phyloP scores from a whole-genome alignment of 495 filamentous ascomycete species.

The Evansstolkia leycettana region DNA sequence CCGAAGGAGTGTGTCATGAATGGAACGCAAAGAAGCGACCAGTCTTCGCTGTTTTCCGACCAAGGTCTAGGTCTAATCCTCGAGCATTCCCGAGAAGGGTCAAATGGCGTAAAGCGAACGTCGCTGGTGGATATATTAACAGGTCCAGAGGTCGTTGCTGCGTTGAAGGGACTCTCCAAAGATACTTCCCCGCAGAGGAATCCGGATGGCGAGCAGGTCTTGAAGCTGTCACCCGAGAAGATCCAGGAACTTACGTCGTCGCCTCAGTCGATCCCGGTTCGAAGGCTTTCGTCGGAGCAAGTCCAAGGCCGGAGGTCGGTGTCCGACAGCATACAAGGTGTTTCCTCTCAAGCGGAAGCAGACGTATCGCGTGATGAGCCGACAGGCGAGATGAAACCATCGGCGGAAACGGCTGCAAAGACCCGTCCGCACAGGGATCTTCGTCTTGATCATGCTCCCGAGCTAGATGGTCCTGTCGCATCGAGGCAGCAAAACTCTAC shows the following conservation, averaged over 20 bases:
- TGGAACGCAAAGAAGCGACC: conserved; percentile 8
- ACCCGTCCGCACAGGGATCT: conserved; percentile 13
- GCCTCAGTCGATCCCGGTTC: conserved; percentile 38
- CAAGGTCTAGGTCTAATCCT: conserved; percentile 11
- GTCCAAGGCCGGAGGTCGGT: conserved; percentile 13
- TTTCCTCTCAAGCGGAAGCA: too few species aligned
- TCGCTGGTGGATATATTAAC: conserved; percentile 13
- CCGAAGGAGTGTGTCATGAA: not conserved
- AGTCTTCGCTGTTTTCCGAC: conserved; percentile 6
- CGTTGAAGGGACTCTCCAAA: conserved; percentile 4
- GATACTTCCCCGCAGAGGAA: conserved; percentile 8
- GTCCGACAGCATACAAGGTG: conserved; percentile 7
- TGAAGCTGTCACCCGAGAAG: conserved; percentile 39
- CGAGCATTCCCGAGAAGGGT: conserved; percentile 6
- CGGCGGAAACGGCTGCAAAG: conserved; percentile 9
- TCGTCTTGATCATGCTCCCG: conserved; percentile 12
- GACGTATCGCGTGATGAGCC: conserved; percentile 1
- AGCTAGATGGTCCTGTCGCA: conserved; percentile 9
- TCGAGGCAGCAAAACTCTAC: conserved; percentile 8
- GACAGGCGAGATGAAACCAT: conserved; percentile 7
- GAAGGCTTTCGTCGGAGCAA: conserved; percentile 12
- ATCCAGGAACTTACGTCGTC: conserved; percentile 45
- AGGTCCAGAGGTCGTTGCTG: conserved; percentile 5
- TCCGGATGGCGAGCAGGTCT: conserved; percentile 28
- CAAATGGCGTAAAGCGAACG: conserved; percentile 2